Evolutionary conservation across 75 land plant genomes (phyloP), one percentile per base, ranked within the genome.

Genomic region (Ceratopteris richardii): DNA sequence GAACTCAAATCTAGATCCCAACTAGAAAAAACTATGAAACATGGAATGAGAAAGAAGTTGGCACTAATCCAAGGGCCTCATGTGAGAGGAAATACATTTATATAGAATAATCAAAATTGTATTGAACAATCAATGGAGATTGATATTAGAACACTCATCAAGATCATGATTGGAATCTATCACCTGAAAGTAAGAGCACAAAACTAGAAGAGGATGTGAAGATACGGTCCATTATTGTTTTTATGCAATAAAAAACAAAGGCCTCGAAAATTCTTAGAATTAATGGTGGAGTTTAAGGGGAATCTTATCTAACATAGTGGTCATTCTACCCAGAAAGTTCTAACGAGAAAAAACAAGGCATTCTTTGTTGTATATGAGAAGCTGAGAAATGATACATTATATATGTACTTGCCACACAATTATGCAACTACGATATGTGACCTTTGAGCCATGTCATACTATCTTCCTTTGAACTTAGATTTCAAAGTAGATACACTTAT

Each of bases 61-160:
- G 70, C 73, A 3, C 22, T 70, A 26, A 66, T 70, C 37, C 73
- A 70, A 56, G 73, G 73, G 13, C 73, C 73, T 43, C 73, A 72
- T 13, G 73, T 72, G 1, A 70, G 72, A 4, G 73, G 73, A 36
- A 70, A 70, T 25, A 70, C 73, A 13, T 67, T 70, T 37, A 51
- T 70, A 9, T 11, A 19, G 55, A 13, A 66, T 70, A 7, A 47
- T 58, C 44, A 56, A 48, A 22, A 17, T 30, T 10, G 25, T 70
- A 37, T 50, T 70, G 11, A 29, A 41, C n/a, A 66, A 28, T 67
- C 10, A 0, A 6, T 26, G 31, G 39, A 31, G 4, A 36, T 5
- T 5, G 4, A 24, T 30, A 12, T 27, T 9, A 30, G 60, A 12
- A 52, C 16, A 2, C 14, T 19, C 7, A 26, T 1, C 2, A 14